phyloP scores from a whole-genome alignment of 75 land plant species.

The Selaginella moellendorffii region DNA sequence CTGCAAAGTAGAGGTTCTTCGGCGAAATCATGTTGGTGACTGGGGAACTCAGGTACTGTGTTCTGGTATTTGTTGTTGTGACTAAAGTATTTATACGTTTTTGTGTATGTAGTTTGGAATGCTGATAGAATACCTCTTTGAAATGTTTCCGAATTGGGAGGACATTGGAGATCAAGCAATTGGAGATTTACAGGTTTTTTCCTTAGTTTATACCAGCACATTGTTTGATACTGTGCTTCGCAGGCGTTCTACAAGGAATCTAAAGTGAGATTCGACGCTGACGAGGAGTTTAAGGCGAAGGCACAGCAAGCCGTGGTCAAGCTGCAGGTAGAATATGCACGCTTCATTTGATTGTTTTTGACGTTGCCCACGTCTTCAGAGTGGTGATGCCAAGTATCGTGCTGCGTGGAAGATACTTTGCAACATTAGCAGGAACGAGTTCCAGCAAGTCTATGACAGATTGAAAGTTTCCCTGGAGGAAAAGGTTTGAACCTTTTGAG shows the following conservation, averaged over 20 bases:
- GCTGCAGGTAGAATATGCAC: conserved; percentile 95
- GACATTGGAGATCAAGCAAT: conserved; percentile 57
- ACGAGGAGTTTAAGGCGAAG: conserved; percentile 52
- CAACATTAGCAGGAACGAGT: conserved; percentile 72
- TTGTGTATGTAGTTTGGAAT: conserved; percentile 71
- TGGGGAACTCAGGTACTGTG: conserved; percentile 94
- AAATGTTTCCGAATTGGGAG: conserved; percentile 82
- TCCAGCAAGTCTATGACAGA: conserved; percentile 59
- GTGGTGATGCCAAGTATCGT: conserved; percentile 60
- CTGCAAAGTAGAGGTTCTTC: conserved; percentile 69
- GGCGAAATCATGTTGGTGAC: conserved; percentile 96
- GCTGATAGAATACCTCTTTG: conserved; percentile 85
- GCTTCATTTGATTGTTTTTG: too few relatives aligned
- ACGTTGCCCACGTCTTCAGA: too few relatives aligned
- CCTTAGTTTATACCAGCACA: background rate
- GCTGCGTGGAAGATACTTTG: conserved; percentile 78
- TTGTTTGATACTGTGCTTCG: background rate
- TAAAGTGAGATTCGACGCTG: conserved; percentile 68
- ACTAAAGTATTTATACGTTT: background rate
- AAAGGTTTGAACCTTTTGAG: conserved; percentile 30
- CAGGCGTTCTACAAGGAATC: conserved; percentile 88
- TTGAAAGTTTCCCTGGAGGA: conserved; percentile 67
- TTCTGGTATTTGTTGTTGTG: background rate
- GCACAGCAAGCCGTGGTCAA: conserved; percentile 85
- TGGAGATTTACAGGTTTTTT: conserved; percentile 70